phyloP scores from a whole-genome alignment of 2,329 filamentous ascomycete species.

The Calonectria naviculata region DNA sequence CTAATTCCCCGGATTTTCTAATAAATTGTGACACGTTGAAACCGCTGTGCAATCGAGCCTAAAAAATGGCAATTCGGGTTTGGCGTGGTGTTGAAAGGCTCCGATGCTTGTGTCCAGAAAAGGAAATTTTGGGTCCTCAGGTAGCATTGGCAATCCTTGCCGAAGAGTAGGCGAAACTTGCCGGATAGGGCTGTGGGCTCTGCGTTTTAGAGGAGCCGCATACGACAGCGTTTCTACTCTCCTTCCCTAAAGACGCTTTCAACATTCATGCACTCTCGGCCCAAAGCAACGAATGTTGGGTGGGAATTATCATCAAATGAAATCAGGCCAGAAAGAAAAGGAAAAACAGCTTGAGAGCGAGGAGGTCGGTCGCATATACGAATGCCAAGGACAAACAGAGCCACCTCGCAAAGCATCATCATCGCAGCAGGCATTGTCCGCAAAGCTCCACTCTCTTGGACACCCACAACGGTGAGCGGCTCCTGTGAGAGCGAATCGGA shows the following conservation, averaged over 20 bases:
- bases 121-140: background rate
- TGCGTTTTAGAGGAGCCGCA: background rate
- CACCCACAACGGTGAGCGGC: background rate
- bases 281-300: background rate
- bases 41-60: background rate
- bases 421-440: background rate
- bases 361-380: background rate
- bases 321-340: too few relatives aligned
- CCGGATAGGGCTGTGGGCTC: background rate
- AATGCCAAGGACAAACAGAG: background rate
- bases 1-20: background rate
- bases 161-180: background rate
- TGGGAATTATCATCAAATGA: too few relatives aligned
- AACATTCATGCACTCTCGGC: background rate
- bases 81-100: background rate
- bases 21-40: background rate
- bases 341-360: background rate
- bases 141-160: background rate
- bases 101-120: background rate
- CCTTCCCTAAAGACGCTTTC: background rate
- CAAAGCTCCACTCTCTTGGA: background rate
- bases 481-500: background rate
- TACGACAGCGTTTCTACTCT: too few relatives aligned
- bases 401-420: background rate
- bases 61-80: background rate